Conservation (phyloP, 495 filamentous ascomycete genomes). For the Penicillium cosmopolitanum region DNA sequence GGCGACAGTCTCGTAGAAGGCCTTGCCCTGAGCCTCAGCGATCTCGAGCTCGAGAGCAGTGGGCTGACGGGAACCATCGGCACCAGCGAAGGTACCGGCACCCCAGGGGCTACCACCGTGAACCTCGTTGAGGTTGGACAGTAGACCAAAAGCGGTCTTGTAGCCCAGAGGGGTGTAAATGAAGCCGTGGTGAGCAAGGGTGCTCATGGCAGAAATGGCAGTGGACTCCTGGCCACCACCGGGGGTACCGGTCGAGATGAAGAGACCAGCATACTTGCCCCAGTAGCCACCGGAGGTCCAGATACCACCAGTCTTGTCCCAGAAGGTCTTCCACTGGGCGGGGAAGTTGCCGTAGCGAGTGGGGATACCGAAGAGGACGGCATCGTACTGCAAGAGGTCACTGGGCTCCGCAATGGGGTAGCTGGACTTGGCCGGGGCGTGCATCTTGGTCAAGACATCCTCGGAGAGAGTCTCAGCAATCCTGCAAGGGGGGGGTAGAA, state of each 20-base stretch:
- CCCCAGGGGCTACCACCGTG: slow-evolving; percentile 92
- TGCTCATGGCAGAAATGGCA: slow-evolving; percentile 79
- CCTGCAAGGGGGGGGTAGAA: slow-evolving; percentile 41
- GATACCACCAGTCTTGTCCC: slow-evolving; percentile 78
- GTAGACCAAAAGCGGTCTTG: slow-evolving; percentile 70
- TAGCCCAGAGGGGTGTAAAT: slow-evolving; percentile 95
- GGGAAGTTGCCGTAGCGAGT: slow-evolving; percentile 99
- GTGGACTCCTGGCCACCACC: slow-evolving; percentile 97
- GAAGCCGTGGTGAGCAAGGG: slow-evolving; percentile 90
- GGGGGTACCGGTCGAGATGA: slow-evolving; percentile 78
- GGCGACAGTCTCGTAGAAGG: slow-evolving; percentile 79
- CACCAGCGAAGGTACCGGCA: slow-evolving; percentile 83
- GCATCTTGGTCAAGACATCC: slow-evolving; percentile 84
- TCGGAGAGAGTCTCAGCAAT: slow-evolving; percentile 83
- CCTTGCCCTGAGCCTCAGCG: slow-evolving; percentile 79
- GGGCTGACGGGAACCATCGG: slow-evolving; percentile 83
- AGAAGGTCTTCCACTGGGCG: slow-evolving; percentile 92
- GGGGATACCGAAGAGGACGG: slow-evolving; percentile 91
- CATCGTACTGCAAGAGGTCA: slow-evolving; percentile 79
- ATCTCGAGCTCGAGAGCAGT: slow-evolving; percentile 72
- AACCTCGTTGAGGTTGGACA: slow-evolving; percentile 73
- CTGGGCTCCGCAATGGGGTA: slow-evolving; percentile 70
- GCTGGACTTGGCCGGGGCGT: slow-evolving; percentile 78
- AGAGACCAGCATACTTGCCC: slow-evolving; percentile 92
- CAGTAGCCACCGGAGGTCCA: slow-evolving; percentile 74